Percentiles rank a stretch among this genome's conserved stretches.
Evolutionary conservation across 208 protist genomes (phyloP).

Genomic region (Leishmania arabica): DNA sequence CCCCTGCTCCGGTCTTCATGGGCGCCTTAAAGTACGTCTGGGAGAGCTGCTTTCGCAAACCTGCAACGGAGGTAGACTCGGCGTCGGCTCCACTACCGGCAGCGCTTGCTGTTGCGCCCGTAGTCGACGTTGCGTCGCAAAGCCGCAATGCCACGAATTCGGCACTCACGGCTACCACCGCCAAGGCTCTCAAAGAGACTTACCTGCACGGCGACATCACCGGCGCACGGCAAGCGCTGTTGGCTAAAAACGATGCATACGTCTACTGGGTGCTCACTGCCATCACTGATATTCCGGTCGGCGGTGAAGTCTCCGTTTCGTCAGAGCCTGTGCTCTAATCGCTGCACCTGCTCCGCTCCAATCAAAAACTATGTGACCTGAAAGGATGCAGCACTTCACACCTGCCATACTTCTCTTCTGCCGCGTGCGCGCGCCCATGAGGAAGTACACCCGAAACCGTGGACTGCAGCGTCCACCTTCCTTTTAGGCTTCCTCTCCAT

Average conservation of each 20-base stretch:
- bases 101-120: conserved; percentile 14
- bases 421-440: background rate
- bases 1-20: conserved; percentile 26
- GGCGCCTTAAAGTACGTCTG: conserved; percentile 33
- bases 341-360: background rate
- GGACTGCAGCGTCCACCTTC: background rate
- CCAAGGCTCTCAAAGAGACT: conserved; percentile 21
- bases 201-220: conserved; percentile 21
- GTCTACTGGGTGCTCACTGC: conserved; percentile 28
- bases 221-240: conserved; percentile 30
- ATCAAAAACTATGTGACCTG: too few species aligned
- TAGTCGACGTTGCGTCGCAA: conserved; percentile 19
- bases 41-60: conserved; percentile 21
- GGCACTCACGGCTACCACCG: conserved; percentile 8
- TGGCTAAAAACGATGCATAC: conserved; percentile 19
- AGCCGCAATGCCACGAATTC: background rate
- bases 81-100: background rate
- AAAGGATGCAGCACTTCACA: background rate
- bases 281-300: conserved; percentile 5
- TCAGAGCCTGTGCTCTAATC: conserved; percentile 1
- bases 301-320: conserved; percentile 6
- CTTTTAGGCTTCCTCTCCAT: background rate
- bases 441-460: background rate
- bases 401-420: background rate
- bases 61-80: background rate